Base-by-base conservation (phyloP, 2,329 filamentous ascomycete species). In the Didymella pomorum region DNA sequence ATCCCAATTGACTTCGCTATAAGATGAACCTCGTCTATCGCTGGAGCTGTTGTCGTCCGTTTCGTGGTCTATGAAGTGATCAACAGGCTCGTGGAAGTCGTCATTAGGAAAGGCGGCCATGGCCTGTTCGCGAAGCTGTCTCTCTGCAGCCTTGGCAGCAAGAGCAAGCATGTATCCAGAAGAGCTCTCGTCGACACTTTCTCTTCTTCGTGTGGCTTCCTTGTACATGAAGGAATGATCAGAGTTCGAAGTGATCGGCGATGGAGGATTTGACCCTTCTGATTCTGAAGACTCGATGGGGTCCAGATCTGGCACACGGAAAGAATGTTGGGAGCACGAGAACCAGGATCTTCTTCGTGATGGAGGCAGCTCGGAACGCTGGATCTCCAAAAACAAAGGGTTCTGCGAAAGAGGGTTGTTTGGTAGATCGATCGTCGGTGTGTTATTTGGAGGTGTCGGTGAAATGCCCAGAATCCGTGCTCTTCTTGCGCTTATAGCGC, bases 71-170 rank as follows among this genome's bases (percentile, higher is more conserved):
- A 89, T 86, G 73, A 89, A 92, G 70, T 92, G 89, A 66, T 89
- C 84, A 8, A 91, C 87, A 42, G 86, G 88, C 62, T 89, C 88
- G 68, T 90, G 87, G 61, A 86, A 85, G 39, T 89, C 83, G 11
- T 86, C 84, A 70, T 89, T 90, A 70, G 90, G 89, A 71, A 92
- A 93, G 1, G 89, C 91, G 37, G 88, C 88, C 72, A 93, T 83
- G 46, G 89, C 90, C 70, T 87, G 83, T 67, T 96, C 91, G 62
- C 90, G 87, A 63, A 97, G 81, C 74, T 94, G 89, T 70, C 88
- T 87, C 74, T 95, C 89, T 9, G 90, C 91, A 70, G 92, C 89
- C 70, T 88, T 89, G 49, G 91, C 91, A 42, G 93, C 91, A 56
- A 96, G 81, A 56, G 90, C 87, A 58, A 96, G 84, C 54, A 97